Base-by-base conservation (phyloP, 108 stramenopile genomes). In the Bacterosira constricta region DNA sequence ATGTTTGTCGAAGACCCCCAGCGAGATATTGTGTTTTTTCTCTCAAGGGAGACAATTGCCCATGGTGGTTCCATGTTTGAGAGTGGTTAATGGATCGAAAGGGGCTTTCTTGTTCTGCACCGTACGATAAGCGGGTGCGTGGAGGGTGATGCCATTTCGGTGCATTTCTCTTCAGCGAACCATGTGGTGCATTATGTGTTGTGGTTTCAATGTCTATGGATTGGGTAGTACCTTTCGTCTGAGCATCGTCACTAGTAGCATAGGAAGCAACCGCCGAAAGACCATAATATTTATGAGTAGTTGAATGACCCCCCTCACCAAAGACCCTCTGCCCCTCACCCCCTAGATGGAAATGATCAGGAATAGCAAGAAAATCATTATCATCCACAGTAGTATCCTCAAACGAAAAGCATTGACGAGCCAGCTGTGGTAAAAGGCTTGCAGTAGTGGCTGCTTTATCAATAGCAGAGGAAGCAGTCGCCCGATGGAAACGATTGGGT, bases 371-470 rank as follows among this genome's bases (percentile, higher is more conserved):
- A 29, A 75, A 52, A 51, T 36, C 38, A 17, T 69, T 47, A 25
- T 79, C 77, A 29, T 79, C 77, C 36, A 65, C 18, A 0, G 77
- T 79, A 1, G 77, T 79, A 61, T 79, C 77, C 23, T 79, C 70
- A 36, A 79, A 79, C 6, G 77, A 79, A 17, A 79, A 79, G 38
- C 77, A 79, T 29, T 79, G 69, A 3, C 65, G 66, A 3, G 77
- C 77, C 35, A 79, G 36, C 49, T 79, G 58, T 8, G 73, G 73
- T 11, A 74, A 31, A 12, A 79, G 64, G 42, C 63, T 60, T 39
- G 15, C 66, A 3, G 49, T 53, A 4, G 55, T 36, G 56, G 35
- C 51, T 1, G 68, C 20, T 45, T 51, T 44, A 2, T 66, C 66
- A 12, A 60, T 50, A 12, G 64, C 51, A 30, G 49, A 37, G 34